A percentile compares a stretch with the other conserved stretches of the same genome.
Conservation (phyloP, 108 stramenopile genomes). For the Nitzschia sp. region DNA sequence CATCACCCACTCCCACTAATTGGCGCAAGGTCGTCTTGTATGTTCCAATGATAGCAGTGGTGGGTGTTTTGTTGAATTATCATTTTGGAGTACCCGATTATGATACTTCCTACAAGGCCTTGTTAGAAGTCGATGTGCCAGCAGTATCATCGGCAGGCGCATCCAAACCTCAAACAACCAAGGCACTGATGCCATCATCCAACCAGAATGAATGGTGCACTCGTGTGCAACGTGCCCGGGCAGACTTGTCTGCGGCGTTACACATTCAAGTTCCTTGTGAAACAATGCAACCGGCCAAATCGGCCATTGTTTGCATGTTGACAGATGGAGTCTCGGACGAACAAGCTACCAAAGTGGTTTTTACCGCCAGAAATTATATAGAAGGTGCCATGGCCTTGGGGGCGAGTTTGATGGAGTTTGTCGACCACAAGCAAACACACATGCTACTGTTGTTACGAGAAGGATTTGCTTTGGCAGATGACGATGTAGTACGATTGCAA, state of each 20-base stretch:
- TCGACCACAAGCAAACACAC: slow-evolving; percentile 27
- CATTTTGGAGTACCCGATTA: slow-evolving; percentile 14
- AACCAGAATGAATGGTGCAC: slow-evolving; percentile 23
- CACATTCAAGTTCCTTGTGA: slow-evolving; percentile 37
- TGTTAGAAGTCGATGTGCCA: neutral
- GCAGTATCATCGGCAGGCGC: neutral
- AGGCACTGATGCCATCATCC: too few relatives aligned
- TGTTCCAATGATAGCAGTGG: slow-evolving; percentile 6
- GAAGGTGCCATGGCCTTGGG: slow-evolving; percentile 42
- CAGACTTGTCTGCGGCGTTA: slow-evolving; percentile 6
- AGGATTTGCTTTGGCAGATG: slow-evolving; percentile 27
- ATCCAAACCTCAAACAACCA: neutral
- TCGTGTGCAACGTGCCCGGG: slow-evolving; percentile 18
- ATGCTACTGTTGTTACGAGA: slow-evolving; percentile 25
- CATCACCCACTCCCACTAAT: neutral
- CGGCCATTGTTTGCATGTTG: slow-evolving; percentile 37
- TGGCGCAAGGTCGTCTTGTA: slow-evolving; percentile 10
- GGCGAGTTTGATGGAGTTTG: slow-evolving; percentile 20
- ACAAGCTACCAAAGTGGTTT: slow-evolving; percentile 22
- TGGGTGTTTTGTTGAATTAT: slow-evolving; percentile 6
- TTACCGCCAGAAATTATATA: slow-evolving; percentile 37
- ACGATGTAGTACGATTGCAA: slow-evolving; percentile 22
- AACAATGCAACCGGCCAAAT: slow-evolving; percentile 36
- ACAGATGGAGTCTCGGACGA: slow-evolving; percentile 34
- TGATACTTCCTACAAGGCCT: slow-evolving; percentile 3